phyloP scores from a whole-genome alignment of 148 eudicot genomes.

The Fagopyrum homotropicum region DNA sequence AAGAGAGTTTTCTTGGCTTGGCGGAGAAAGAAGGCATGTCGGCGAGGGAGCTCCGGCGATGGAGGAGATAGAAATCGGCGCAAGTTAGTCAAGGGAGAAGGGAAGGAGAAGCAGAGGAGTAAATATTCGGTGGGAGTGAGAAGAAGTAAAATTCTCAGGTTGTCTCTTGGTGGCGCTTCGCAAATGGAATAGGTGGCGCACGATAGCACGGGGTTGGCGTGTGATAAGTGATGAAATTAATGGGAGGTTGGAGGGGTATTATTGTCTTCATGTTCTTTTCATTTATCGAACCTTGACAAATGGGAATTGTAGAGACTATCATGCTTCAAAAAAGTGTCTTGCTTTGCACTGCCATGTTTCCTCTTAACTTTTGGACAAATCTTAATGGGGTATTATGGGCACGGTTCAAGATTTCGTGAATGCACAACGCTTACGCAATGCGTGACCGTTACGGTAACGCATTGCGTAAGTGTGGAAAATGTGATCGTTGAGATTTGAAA shows the following conservation, averaged over 20 bases:
- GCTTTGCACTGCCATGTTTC: not conserved
- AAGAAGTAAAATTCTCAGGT: conserved; percentile 2
- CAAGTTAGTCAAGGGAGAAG: conserved; percentile 17
- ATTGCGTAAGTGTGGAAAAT: too few relatives aligned
- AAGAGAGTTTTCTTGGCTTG: conserved; percentile 28
- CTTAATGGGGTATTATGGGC: too few relatives aligned
- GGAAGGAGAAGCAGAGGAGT: not conserved
- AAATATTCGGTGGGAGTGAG: conserved; percentile 3
- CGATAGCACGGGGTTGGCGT: conserved; percentile 9
- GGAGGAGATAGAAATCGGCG: conserved; percentile 20
- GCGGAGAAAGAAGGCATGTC: conserved; percentile 21
- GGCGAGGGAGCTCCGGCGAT: conserved; percentile 12
- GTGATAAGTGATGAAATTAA: conserved; percentile 1
- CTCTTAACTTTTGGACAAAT: not conserved
- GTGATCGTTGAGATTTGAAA: too few relatives aligned
- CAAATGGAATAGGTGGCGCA: conserved; percentile 12
- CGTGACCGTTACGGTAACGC: too few relatives aligned
- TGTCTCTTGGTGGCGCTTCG: conserved; percentile 16
- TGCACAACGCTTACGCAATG: too few relatives aligned
- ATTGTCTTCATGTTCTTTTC: not conserved
- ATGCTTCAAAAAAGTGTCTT: not conserved
- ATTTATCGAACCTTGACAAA: not conserved
- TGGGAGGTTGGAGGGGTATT: conserved; percentile 4
- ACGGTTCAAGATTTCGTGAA: too few relatives aligned
- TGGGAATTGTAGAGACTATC: not conserved